phyloP scores from a whole-genome alignment of 2,329 filamentous ascomycete genomes.

The Microdochium trichocladiopsis region DNA sequence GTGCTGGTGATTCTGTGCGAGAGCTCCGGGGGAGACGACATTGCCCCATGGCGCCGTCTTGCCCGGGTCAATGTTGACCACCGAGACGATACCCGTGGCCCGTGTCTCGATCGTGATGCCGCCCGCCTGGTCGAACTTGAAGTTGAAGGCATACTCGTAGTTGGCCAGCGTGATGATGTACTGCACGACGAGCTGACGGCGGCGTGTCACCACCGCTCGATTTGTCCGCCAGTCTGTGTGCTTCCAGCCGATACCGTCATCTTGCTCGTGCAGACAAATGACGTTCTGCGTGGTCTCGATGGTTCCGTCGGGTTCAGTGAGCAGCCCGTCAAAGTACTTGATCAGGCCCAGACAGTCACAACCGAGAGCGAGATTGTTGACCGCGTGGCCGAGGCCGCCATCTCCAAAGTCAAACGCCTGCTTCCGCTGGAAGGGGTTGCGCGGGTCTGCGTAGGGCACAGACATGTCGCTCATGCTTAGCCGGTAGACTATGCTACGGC shows the following conservation, averaged over 20 bases:
- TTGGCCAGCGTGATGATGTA: conserved; percentile 64
- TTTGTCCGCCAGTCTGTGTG: conserved; percentile 63
- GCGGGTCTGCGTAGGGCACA: conserved; percentile 60
- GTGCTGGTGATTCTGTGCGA: conserved; percentile 67
- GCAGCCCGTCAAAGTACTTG: conserved; percentile 52
- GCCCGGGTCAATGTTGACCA: conserved; percentile 41
- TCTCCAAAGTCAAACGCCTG: conserved; percentile 69
- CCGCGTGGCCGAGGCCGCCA: conserved; percentile 56
- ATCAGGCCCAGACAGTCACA: conserved; percentile 67
- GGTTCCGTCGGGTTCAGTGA: conserved; percentile 45
- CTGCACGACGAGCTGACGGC: conserved; percentile 58
- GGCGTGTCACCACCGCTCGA: conserved; percentile 51
- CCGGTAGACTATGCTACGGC: conserved; percentile 58
- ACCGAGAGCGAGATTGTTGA: conserved; percentile 62
- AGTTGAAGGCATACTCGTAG: conserved; percentile 56
- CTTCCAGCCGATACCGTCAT: conserved; percentile 66
- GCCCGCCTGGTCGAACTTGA: conserved; percentile 53
- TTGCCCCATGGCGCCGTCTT: conserved; percentile 50
- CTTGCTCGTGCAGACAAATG: conserved; percentile 64
- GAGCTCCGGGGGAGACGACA: conserved; percentile 54
- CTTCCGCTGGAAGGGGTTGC: conserved; percentile 60
- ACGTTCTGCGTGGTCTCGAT: conserved; percentile 47
- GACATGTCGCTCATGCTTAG: conserved; percentile 64
- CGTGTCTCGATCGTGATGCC: conserved; percentile 52
- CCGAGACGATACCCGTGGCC: conserved; percentile 16